phyloP scores from a whole-genome alignment of 345 rosid genomes.

The Garcia nutans region DNA sequence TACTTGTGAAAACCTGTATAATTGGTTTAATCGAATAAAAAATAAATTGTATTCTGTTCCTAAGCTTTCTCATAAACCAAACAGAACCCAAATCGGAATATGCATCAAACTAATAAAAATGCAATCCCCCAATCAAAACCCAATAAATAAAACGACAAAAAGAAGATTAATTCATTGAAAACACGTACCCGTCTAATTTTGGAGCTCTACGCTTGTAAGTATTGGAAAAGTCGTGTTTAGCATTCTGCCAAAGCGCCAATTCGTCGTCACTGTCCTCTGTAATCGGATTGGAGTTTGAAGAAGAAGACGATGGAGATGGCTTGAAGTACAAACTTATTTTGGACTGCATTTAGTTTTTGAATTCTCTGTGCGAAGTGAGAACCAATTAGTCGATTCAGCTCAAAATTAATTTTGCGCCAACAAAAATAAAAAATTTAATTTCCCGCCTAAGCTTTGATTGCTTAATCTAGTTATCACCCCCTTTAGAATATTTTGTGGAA shows the following conservation, averaged over 20 bases:
- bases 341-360: conserved; percentile 49
- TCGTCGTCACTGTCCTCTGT: conserved; percentile 37
- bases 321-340: conserved; percentile 80
- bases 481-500: too few species aligned
- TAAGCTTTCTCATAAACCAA: background rate
- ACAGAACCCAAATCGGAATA: background rate
- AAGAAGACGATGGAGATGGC: conserved; percentile 33
- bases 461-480: too few species aligned
- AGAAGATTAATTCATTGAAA: too few species aligned
- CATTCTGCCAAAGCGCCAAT: conserved; percentile 42
- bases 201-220: conserved; percentile 56
- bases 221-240: conserved; percentile 33
- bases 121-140: background rate
- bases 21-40: background rate
- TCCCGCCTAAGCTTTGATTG: background rate
- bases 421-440: background rate
- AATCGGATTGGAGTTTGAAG: conserved; percentile 2
- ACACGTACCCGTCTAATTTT: conserved; percentile 15
- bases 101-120: background rate
- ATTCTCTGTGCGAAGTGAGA: background rate
- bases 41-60: background rate
- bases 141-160: background rate
- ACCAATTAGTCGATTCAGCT: background rate
- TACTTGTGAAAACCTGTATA: background rate
- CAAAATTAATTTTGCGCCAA: background rate